Evolutionary conservation across 257 asterid species (phyloP).

Genomic region (Echites panduratus): DNA sequence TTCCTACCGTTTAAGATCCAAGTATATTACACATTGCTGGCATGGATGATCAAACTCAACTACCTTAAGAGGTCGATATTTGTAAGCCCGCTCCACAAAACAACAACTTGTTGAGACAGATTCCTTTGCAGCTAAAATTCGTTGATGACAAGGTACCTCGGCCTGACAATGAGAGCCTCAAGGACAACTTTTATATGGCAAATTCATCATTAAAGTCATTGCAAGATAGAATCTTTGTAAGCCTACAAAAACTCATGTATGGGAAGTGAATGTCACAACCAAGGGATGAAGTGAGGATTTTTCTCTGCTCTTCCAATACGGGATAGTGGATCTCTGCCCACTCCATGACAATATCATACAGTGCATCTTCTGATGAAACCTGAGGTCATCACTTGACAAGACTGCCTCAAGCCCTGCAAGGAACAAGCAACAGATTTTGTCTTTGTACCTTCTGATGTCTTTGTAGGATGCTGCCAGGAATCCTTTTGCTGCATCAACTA

Average conservation of each 20-base stretch:
- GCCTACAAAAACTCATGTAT: constrained; percentile 6
- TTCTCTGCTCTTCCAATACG: not conserved
- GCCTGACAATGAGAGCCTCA: constrained; percentile 6
- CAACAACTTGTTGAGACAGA: not conserved
- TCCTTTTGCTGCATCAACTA: constrained; percentile 9
- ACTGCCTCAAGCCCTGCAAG: constrained; percentile 8
- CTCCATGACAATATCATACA: constrained; percentile 9
- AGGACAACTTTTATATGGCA: constrained; percentile 1
- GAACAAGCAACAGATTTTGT: not conserved
- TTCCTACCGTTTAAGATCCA: constrained; percentile 8
- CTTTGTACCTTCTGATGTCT: not conserved
- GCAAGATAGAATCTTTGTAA: constrained; percentile 2
- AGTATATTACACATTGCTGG: constrained; percentile 2
- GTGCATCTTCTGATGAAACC: constrained; percentile 11
- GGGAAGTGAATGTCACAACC: constrained; percentile 7
- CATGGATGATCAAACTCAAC: constrained; percentile 4
- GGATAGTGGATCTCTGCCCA: constrained; percentile 5
- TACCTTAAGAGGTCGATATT: constrained; percentile 8
- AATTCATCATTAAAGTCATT: not conserved
- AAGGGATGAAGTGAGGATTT: constrained; percentile 2
- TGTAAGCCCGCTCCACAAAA: constrained; percentile 10
- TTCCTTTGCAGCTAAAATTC: not conserved
- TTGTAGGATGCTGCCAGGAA: constrained; percentile 7
- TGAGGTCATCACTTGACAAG: constrained; percentile 9
- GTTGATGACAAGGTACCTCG: not conserved